phyloP scores from a whole-genome alignment of 345 rosid species.

The Citropsis articulata region DNA sequence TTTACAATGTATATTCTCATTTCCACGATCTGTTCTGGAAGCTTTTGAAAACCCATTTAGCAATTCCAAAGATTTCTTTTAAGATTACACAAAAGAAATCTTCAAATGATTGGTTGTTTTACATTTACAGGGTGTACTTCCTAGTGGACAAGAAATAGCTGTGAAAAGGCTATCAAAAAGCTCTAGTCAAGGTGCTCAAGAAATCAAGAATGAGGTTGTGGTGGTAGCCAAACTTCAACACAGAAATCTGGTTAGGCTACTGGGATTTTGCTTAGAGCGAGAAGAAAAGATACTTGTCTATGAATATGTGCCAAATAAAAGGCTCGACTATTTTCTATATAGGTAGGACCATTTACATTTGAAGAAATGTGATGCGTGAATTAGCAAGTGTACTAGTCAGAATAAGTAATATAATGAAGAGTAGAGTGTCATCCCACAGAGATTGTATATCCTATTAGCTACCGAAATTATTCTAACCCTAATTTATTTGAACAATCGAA shows the following conservation, averaged over 20 bases:
- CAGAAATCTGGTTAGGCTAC: slow-evolving; percentile 30
- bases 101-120: background rate
- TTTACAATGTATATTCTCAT: slow-evolving; percentile 40
- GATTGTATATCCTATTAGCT: too few relatives aligned
- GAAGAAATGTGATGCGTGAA: too few relatives aligned
- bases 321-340: slow-evolving; percentile 27
- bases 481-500: too few relatives aligned
- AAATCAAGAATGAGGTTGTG: slow-evolving; percentile 32
- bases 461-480: too few relatives aligned
- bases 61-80: background rate
- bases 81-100: background rate
- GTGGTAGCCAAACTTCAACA: slow-evolving; percentile 38
- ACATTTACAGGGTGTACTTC: slow-evolving; percentile 16
- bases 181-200: slow-evolving; percentile 25
- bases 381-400: too few relatives aligned
- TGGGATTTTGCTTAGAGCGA: slow-evolving; percentile 34
- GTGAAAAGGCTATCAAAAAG: slow-evolving; percentile 26
- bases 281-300: slow-evolving; percentile 35
- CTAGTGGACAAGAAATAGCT: slow-evolving; percentile 27
- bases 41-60: background rate
- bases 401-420: too few relatives aligned
- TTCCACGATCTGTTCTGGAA: background rate
- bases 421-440: too few relatives aligned
- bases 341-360: background rate
- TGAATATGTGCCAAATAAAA: slow-evolving; percentile 29